Percentiles rank a stretch among this genome's conserved stretches.
Evolutionary conservation across 768 basidiomycete genomes (phyloP).

Genomic region (Cantharellus anzutake): DNA sequence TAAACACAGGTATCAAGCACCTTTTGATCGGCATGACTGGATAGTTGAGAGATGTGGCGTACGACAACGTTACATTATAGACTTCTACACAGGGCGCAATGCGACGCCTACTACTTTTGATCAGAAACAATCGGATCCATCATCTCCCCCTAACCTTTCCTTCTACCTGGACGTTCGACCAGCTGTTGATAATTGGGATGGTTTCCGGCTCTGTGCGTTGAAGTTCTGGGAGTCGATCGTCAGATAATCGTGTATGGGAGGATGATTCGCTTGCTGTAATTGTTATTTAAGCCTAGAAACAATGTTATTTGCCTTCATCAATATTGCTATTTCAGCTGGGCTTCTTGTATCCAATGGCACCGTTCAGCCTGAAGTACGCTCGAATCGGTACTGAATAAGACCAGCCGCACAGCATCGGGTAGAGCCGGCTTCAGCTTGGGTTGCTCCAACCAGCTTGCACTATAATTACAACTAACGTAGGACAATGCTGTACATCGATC

Average conservation of each 20-base stretch:
- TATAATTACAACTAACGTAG: no score
- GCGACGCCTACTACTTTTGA: slow-evolving; percentile 15
- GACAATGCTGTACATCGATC: no score
- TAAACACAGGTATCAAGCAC: slow-evolving; percentile 57
- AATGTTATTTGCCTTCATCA: no score
- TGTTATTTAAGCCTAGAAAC: no score
- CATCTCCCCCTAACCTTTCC: slow-evolving; percentile 37
- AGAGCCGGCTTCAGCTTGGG: no score
- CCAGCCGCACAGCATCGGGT: no score
- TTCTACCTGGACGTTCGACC: slow-evolving; percentile 93
- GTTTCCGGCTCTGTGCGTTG: slow-evolving; percentile 61
- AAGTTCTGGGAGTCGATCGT: slow-evolving; percentile 30
- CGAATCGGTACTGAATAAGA: no score
- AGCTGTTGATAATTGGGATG: slow-evolving; percentile 87
- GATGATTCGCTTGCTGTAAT: no score
- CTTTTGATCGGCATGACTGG: slow-evolving; percentile 98
- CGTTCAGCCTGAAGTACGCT: no score
- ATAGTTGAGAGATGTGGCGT: slow-evolving; percentile 82
- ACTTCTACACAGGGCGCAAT: slow-evolving; percentile 79
- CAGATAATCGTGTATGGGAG: background rate
- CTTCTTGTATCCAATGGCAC: no score
- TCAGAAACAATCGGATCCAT: slow-evolving; percentile 6
- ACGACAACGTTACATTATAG: slow-evolving; percentile 84
- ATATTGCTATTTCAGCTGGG: no score
- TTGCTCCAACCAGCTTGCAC: no score